Base-by-base conservation (phyloP, 257 asterid species). In the Plectranthus barbatus region DNA sequence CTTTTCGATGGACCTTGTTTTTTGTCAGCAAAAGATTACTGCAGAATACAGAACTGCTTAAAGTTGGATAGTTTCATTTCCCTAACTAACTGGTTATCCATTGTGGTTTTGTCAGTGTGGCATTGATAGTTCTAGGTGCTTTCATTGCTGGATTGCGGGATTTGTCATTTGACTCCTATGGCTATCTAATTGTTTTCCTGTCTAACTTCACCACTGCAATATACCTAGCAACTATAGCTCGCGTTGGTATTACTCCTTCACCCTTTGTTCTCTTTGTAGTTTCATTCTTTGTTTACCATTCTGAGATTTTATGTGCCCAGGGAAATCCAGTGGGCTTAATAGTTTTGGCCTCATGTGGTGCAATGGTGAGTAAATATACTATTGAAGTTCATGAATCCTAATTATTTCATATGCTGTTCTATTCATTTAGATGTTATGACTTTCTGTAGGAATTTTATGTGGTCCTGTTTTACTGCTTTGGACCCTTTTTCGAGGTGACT, bases 331-430 rank as follows among this genome's bases (percentile, higher is more conserved):
- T 60, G 95, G 94, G 54, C 97, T 90, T 72, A 90, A 83, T 74
- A 90, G 90, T 79, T 90, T 90, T 69, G 97, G 97, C 52, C 95
- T 90, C 48, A 90, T 90, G 97, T 90, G 97, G 97, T 90, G 97
- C 84, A 90, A 90, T 33, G 95, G 97, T 86, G 72, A 33, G 83
- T 80, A 45, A 45, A 46, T 54, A 34, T 53, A 56, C 47, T 14
- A 10, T 66, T 61, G 23, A 19, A 46, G 55, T 19, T 48, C 8
- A 24, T 7, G n/a, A 64, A 26, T 44, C 29, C 54, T 23, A 11
- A 37, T 36, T 15, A 21, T 50, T n/a, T 49, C n/a, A 8, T 58
- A 23, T 56, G 12, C 56, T 9, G n/a, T 37, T 11, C 23, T 17
- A 46, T 67, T 21, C 49, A 7, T 63, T 56, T 44, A 40, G 64